A percentile compares a stretch with the other conserved stretches of the same genome.
These are phyloP conservation scores for Botryotinia globosa DNA, from an alignment of 2,329 filamentous ascomycete genomes.

Conservation along the genomic window DNA sequence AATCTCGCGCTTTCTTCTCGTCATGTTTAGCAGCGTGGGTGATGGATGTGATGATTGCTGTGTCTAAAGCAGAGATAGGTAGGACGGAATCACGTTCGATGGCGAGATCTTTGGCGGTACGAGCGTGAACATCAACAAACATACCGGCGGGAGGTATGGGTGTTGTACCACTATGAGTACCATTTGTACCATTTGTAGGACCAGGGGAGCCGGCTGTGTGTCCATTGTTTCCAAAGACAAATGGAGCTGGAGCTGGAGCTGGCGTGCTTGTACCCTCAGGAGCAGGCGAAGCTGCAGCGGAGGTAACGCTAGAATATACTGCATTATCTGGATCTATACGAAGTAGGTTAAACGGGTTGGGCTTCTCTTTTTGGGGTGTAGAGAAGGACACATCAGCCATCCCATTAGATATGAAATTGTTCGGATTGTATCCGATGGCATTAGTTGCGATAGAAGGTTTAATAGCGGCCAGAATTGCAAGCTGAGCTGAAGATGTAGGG, in stretches of 20 bases:
- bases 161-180: conserved; percentile 51
- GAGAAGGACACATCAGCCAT: conserved; percentile 45
- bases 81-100: conserved; percentile 75
- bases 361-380: conserved; percentile 61
- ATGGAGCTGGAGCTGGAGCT: conserved; percentile 55
- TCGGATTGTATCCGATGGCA: conserved; percentile 42
- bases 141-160: conserved; percentile 40
- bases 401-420: conserved; percentile 39
- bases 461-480: conserved; percentile 59
- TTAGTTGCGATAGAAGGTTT: conserved; percentile 54
- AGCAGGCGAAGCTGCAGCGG: conserved; percentile 81
- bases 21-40: conserved; percentile 82
- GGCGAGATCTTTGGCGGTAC: conserved; percentile 47
- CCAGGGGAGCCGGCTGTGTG: conserved; percentile 33
- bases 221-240: conserved; percentile 44
- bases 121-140: conserved; percentile 45
- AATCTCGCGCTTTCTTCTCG: conserved; percentile 89
- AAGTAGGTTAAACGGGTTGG: conserved; percentile 67
- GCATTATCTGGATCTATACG: conserved; percentile 60
- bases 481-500: conserved; percentile 79
- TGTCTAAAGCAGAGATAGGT: conserved; percentile 79
- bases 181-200: conserved; percentile 40
- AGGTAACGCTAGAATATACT: conserved; percentile 72
- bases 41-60: conserved; percentile 86
- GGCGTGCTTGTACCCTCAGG: conserved; percentile 72